Conservation (phyloP, 352 stramenopile genomes). For the Blastocystis hominis region DNA sequence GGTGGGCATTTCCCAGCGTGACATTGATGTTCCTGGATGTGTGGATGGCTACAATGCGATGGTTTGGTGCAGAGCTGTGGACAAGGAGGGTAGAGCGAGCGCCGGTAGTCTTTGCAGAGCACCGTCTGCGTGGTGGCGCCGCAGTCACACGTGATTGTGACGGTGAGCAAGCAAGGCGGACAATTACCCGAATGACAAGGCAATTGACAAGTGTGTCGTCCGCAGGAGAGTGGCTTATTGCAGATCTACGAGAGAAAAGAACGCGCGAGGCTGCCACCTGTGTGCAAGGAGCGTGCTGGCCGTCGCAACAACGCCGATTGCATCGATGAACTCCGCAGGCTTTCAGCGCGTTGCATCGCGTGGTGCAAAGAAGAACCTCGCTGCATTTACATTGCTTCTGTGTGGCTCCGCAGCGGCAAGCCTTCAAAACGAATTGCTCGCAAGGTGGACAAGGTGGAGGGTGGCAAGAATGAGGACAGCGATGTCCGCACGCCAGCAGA, state of each 20-base stretch:
- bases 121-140: not conserved
- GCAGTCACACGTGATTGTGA: conserved; percentile 26
- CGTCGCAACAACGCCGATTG: conserved; percentile 27
- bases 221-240: conserved; percentile 34
- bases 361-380: not conserved
- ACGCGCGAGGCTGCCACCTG: not conserved
- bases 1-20: not conserved
- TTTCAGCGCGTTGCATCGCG: not conserved
- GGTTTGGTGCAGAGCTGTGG: conserved; percentile 1
- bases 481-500: conserved; percentile 13
- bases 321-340: conserved; percentile 33
- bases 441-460: conserved; percentile 16
- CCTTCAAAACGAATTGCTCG: not conserved
- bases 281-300: conserved; percentile 4
- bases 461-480: not conserved
- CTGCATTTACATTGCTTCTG: not conserved
- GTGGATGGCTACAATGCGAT: conserved; percentile 16
- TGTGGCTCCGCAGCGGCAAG: not conserved
- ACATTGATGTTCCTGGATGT: conserved; percentile 42
- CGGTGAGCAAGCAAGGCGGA: conserved; percentile 1
- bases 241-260: not conserved
- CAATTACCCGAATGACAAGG: conserved; percentile 37
- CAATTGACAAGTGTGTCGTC: conserved; percentile 11
- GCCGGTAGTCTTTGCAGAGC: conserved; percentile 10
- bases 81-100: conserved; percentile 26